Base-by-base conservation (phyloP, 768 basidiomycete genomes). In the Naganishia vaughanmartiniae region DNA sequence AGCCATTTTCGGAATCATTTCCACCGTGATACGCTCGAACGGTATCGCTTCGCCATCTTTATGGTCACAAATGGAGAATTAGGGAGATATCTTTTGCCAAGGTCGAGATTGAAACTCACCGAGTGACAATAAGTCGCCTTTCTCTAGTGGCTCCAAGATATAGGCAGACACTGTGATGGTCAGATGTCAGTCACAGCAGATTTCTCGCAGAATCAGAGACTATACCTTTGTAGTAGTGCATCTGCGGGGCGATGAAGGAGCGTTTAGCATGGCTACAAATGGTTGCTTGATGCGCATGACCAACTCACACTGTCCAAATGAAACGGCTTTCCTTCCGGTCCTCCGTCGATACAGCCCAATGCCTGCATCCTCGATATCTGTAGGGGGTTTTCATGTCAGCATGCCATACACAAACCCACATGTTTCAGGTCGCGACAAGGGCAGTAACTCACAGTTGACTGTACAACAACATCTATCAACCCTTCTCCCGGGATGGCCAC, bases 221-320 rank as follows among this genome's bases (percentile, higher is more conserved):
- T 75, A 51, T 51, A 76, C 77, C 76, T 71, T 79, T 79, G 68
- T 78, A 78, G 65, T 79, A 80, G 71, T 79, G 79, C 72, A 79
- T 78, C 71, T 72, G 48, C 17, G 14, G 7, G n/a, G n/a, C n/a
- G n/a, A 39, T 7, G 45, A 17, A 21, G n/a, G 26, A 46, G 10
- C 9, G n/a, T 10, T 34, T 54, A 66, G 48, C 30, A 12, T n/a
- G 28, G n/a, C 39, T 28, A 31, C 19, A 54, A 21, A 21, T 17
- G 17, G 10, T 11, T 14, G 36, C 24, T 14, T 15, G 24, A 21
- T 21, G 36, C 28, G 28, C 12, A 42, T n/a, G 2, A 55, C 28
- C 11, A 2, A 72, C 71, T 65, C 42, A 72, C 71, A 63, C 74
- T 77, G 34, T 76, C 74, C 69, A 79, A 56, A 73, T 77, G 79